These are phyloP conservation scores for Sporormia fimetaria DNA, from an alignment of 495 filamentous ascomycete species.

Conservation along the genomic window DNA sequence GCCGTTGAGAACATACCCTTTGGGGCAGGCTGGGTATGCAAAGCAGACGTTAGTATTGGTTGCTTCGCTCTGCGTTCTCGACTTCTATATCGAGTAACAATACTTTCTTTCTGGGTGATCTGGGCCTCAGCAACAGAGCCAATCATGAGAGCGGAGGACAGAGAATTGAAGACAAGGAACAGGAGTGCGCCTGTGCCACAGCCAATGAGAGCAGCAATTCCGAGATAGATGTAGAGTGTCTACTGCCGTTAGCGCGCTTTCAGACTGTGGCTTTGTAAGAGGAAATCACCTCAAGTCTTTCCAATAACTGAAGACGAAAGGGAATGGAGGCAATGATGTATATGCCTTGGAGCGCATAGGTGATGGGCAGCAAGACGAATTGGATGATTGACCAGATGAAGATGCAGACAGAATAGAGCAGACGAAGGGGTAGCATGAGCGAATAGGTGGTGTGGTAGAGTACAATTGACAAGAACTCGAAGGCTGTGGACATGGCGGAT, in stretches of 20 bases:
- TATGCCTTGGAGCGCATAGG: conserved; percentile 28
- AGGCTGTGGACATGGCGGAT: conserved; percentile 11
- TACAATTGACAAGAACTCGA: conserved; percentile 23
- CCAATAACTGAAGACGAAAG: conserved; percentile 38
- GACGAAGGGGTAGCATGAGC: conserved; percentile 30
- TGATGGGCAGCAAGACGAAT: conserved; percentile 30
- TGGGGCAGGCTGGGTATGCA: too few species aligned
- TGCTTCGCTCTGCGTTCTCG: too few species aligned
- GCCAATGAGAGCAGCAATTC: conserved; percentile 48
- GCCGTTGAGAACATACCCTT: too few species aligned
- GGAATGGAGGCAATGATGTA: conserved; percentile 24
- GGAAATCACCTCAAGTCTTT: conserved; percentile 49
- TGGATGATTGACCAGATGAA: conserved; percentile 32
- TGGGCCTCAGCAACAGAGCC: conserved; percentile 7
- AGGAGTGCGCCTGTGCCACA: conserved; percentile 41
- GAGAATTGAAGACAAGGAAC: conserved; percentile 35
- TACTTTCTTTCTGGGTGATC: not conserved
- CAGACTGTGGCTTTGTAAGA: conserved; percentile 3
- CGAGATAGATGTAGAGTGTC: conserved; percentile 56
- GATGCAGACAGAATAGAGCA: conserved; percentile 30
- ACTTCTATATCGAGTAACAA: not conserved
- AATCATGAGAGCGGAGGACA: conserved; percentile 33
- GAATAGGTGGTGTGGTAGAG: conserved; percentile 35
- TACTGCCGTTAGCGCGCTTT: conserved; percentile 29
- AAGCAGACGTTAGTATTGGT: too few species aligned